Evolutionary conservation across 176 grass and related monocot species (phyloP).

Genomic region (Alopecurus myosuroides): DNA sequence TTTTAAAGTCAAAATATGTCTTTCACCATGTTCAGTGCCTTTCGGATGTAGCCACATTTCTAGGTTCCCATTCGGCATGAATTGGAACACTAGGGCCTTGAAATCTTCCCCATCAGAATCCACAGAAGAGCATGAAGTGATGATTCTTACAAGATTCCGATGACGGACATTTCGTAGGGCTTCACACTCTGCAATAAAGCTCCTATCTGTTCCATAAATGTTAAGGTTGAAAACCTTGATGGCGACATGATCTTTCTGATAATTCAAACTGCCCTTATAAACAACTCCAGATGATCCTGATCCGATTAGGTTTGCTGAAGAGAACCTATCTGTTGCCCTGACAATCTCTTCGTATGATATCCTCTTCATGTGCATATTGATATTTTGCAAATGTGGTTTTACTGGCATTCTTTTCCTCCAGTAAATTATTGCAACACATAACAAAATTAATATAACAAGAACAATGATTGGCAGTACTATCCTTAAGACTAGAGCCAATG

Average conservation of each 20-base stretch:
- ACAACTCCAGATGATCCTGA: slow-evolving; percentile 31
- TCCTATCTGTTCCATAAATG: background rate
- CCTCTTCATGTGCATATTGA: background rate
- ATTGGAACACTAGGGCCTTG: slow-evolving; percentile 39
- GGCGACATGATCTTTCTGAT: background rate
- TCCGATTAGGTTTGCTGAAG: slow-evolving; percentile 29
- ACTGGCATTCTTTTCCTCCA: background rate
- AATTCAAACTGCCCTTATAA: slow-evolving; percentile 27
- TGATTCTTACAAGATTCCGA: slow-evolving; percentile 41
- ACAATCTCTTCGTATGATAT: slow-evolving; percentile 32
- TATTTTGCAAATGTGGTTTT: background rate
- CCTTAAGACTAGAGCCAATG: background rate
- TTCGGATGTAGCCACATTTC: slow-evolving; percentile 35
- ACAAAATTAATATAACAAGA: background rate
- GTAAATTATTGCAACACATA: background rate
- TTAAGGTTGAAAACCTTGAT: slow-evolving; percentile 37
- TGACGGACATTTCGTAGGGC: slow-evolving; percentile 26
- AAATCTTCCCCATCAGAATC: slow-evolving; percentile 29
- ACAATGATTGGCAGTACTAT: slow-evolving; percentile 8
- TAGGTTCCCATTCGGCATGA: slow-evolving; percentile 37
- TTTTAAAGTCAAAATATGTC: background rate
- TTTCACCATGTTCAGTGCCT: background rate
- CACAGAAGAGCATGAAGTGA: slow-evolving; percentile 29
- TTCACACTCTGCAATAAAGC: slow-evolving; percentile 38
- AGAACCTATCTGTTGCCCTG: slow-evolving; percentile 42